Evolutionary conservation across 2,329 filamentous ascomycete genomes (phyloP).

Genomic region (Pseudogymnoascus sp.): DNA sequence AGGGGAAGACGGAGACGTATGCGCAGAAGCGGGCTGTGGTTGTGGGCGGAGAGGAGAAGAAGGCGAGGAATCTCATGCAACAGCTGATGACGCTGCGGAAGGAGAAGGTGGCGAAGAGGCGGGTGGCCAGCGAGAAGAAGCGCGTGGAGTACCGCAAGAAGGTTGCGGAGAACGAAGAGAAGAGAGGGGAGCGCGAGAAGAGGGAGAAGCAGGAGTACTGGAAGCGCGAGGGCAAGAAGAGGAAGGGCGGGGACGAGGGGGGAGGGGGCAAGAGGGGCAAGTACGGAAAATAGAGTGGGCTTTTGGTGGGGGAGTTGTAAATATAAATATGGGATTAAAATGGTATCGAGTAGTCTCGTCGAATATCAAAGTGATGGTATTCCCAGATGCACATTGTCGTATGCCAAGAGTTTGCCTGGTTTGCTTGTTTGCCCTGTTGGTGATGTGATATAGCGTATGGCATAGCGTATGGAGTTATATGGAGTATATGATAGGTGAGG

Average conservation of each 20-base stretch:
- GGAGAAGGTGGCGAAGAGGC: constrained; percentile 78
- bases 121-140: constrained; percentile 81
- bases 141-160: constrained; percentile 73
- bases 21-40: constrained; percentile 94
- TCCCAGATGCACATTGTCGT: background rate
- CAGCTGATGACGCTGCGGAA: constrained; percentile 86
- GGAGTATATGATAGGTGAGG: background rate
- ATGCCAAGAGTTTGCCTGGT: background rate
- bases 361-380: background rate
- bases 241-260: constrained; percentile 48
- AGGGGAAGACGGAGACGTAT: constrained; percentile 76
- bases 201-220: constrained; percentile 88
- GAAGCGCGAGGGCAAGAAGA: constrained; percentile 80
- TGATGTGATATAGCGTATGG: background rate
- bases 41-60: constrained; percentile 76
- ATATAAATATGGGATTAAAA: constrained; percentile 1
- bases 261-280: constrained; percentile 34
- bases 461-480: background rate
- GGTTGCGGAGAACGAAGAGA: constrained; percentile 74
- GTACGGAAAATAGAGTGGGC: constrained; percentile 11
- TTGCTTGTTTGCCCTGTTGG: background rate
- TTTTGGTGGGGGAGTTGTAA: background rate
- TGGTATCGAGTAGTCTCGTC: background rate
- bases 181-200: constrained; percentile 80
- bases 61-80: constrained; percentile 80